phyloP scores from a whole-genome alignment of 805 yeast genomes.

The Wickerhamomyces sydowiorum region DNA sequence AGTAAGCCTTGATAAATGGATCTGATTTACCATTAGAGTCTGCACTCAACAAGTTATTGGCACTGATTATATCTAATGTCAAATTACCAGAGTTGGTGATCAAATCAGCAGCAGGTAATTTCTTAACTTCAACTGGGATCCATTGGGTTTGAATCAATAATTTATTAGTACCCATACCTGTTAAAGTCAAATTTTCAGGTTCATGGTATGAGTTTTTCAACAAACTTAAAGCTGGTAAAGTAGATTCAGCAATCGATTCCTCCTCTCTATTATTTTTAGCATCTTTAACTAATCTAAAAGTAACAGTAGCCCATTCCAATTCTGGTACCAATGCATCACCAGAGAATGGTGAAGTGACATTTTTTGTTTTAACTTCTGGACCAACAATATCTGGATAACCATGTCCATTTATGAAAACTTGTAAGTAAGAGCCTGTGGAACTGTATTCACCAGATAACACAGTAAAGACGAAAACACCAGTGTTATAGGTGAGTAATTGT shows the following conservation, averaged over 20 bases:
- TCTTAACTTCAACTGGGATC: conserved; percentile 63
- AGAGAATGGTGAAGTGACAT: conserved; percentile 38
- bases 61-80: conserved; percentile 54
- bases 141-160: conserved; percentile 62
- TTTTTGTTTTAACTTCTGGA: conserved; percentile 36
- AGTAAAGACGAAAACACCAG: conserved; percentile 75
- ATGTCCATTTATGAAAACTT: conserved; percentile 70
- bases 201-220: conserved; percentile 58
- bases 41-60: conserved; percentile 70
- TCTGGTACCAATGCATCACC: conserved; percentile 78
- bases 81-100: conserved; percentile 71
- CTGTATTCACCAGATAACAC: conserved; percentile 53
- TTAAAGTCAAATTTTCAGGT: conserved; percentile 51
- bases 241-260: conserved; percentile 53
- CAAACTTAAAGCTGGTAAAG: conserved; percentile 61
- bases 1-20: conserved; percentile 70
- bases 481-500: conserved; percentile 49
- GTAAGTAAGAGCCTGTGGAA: conserved; percentile 58
- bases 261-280: conserved; percentile 42
- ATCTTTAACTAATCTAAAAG: conserved; percentile 54
- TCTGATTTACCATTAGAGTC: conserved; percentile 92
- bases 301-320: conserved; percentile 63
- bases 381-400: conserved; percentile 61
- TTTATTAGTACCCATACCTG: conserved; percentile 46
- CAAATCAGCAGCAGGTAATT: conserved; percentile 69